Percentiles rank a stretch among this genome's conserved stretches.
These are phyloP conservation scores for Erythrobasidium yunnanense DNA, from an alignment of 768 basidiomycete species.

Conservation along the genomic window DNA sequence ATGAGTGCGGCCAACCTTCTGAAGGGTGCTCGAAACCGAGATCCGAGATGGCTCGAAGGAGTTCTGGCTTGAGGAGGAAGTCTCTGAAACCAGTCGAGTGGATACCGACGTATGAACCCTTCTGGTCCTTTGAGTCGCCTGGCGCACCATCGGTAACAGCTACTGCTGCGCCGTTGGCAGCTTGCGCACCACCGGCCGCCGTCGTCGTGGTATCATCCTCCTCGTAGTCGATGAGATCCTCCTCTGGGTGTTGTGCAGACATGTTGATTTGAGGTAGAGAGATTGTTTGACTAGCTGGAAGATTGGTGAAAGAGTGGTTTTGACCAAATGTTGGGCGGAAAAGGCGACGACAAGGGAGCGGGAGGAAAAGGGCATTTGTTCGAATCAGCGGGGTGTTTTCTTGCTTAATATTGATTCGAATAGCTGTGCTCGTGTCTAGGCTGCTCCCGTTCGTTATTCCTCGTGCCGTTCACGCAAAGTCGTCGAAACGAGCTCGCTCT, in stretches of 20 bases:
- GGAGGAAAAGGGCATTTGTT: too few relatives aligned
- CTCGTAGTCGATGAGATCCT: slow-evolving; percentile 89
- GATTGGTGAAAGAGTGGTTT: too few relatives aligned
- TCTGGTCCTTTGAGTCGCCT: slow-evolving; percentile 36
- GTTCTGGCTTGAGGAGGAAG: slow-evolving; percentile 92
- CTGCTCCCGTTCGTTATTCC: too few relatives aligned
- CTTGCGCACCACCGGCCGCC: background rate
- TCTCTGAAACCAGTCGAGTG: slow-evolving; percentile 99
- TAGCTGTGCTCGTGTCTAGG: too few relatives aligned
- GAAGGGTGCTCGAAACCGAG: slow-evolving; percentile 99
- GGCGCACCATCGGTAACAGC: slow-evolving; percentile 21
- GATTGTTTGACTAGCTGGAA: background rate
- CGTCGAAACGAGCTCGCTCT: too few relatives aligned
- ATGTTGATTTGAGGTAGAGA: background rate
- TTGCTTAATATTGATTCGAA: too few relatives aligned
- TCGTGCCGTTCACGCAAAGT: too few relatives aligned
- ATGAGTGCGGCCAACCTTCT: slow-evolving; percentile 58
- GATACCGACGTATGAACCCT: slow-evolving; percentile 85
- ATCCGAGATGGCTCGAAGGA: slow-evolving; percentile 94
- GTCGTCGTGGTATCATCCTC: slow-evolving; percentile 49
- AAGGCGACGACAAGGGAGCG: too few relatives aligned
- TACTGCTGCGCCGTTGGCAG: slow-evolving; percentile 25
- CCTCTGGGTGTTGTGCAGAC: slow-evolving; percentile 23
- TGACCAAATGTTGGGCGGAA: too few relatives aligned
- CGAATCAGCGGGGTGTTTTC: too few relatives aligned